These are phyloP conservation scores for Edaphochlamys debaryana DNA, from an alignment of 139 green algal species.

Conservation along the genomic window DNA sequence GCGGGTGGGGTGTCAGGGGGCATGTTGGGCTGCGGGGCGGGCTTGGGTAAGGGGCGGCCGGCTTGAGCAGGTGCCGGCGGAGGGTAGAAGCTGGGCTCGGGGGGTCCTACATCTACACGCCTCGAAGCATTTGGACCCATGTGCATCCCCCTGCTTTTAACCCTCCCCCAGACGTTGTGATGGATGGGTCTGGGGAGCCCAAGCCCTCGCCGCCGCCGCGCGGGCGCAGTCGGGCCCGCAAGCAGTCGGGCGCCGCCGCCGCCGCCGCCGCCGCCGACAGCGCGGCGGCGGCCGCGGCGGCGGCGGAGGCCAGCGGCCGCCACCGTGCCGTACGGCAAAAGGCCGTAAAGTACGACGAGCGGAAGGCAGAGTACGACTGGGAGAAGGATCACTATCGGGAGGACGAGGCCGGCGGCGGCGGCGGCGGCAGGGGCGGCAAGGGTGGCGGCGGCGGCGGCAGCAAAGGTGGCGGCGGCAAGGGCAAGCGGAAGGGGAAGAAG, in stretches of 20 bases:
- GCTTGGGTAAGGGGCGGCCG: too few species aligned
- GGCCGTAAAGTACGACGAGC: conserved; percentile 12
- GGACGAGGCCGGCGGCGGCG: not conserved
- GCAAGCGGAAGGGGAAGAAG: conserved; percentile 1
- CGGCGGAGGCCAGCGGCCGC: not conserved
- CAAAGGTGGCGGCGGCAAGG: not conserved
- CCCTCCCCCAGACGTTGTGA: too few species aligned
- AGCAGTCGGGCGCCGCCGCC: too few species aligned
- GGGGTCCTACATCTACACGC: too few species aligned
- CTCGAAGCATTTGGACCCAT: too few species aligned
- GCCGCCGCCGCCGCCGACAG: not conserved
- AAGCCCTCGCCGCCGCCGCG: too few species aligned
- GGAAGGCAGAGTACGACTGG: conserved; percentile 29
- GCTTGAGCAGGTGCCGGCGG: too few species aligned
- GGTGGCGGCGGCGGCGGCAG: not conserved
- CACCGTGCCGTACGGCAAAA: conserved; percentile 9
- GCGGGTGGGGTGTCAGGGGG: too few species aligned
- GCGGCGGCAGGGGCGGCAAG: not conserved
- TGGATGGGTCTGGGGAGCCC: too few species aligned
- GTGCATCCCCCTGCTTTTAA: too few species aligned
- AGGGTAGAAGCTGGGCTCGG: too few species aligned
- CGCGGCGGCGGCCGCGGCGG: not conserved
- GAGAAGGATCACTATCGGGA: not conserved
- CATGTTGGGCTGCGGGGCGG: too few species aligned
- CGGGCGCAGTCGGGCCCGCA: not conserved